Conservation (phyloP, 768 basidiomycete genomes). For the Melanogaster broomeanus region DNA sequence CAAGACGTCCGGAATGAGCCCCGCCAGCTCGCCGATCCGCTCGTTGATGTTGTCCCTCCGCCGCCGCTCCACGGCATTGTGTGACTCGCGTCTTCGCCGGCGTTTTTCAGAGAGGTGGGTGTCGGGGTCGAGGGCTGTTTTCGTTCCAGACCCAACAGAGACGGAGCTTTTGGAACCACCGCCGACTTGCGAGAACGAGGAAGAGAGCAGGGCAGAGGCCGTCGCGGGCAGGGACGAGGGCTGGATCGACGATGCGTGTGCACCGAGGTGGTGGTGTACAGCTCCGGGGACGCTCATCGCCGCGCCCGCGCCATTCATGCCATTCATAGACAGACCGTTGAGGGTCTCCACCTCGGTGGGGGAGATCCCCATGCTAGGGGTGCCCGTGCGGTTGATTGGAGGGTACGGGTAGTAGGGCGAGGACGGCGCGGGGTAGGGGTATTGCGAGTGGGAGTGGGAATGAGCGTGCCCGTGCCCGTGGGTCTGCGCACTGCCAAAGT, state of each 20-base stretch:
- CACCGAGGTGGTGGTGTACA: conserved; percentile 19
- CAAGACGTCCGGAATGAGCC: conserved; percentile 85
- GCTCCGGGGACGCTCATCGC: not conserved
- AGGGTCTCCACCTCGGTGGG: conserved; percentile 28
- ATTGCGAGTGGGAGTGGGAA: conserved; percentile 26
- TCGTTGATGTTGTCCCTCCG: conserved; percentile 94
- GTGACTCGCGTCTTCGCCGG: conserved; percentile 76
- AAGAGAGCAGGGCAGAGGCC: not conserved
- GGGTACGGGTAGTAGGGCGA: conserved; percentile 30
- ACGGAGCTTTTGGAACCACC: conserved; percentile 7
- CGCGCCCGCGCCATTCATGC: conserved; percentile 9
- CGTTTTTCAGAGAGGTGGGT: conserved; percentile 76
- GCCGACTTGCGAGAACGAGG: not conserved
- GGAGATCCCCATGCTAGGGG: conserved; percentile 26
- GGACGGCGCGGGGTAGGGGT: conserved; percentile 30
- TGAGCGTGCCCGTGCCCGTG: conserved; percentile 31
- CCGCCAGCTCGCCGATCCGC: conserved; percentile 88
- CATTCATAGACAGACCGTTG: conserved; percentile 14
- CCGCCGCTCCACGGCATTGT: conserved; percentile 90
- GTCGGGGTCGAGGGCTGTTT: conserved; percentile 18
- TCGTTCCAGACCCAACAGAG: conserved; percentile 4
- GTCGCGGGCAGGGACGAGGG: conserved; percentile 9
- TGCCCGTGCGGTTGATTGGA: conserved; percentile 11
- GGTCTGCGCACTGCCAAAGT: conserved; percentile 16
- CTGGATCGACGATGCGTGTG: conserved; percentile 14